Evolutionary conservation across 1,284 basidiomycete genomes (phyloP).

Genomic region (Rhizoctonia solani): DNA sequence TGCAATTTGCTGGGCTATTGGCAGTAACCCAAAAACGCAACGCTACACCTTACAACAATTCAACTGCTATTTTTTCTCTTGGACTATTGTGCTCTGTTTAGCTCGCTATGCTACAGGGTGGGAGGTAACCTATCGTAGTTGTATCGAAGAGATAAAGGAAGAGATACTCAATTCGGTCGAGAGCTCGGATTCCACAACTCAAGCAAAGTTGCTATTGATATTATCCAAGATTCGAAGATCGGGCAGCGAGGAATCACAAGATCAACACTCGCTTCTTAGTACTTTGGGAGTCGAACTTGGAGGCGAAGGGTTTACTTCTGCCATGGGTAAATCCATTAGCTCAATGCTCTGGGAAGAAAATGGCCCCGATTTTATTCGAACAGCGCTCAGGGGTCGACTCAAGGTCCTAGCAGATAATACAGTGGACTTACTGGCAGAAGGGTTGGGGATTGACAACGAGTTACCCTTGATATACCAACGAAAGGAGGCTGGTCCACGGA

Average conservation of each 20-base stretch:
- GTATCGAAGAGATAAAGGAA: neutral
- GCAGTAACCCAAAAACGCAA: neutral
- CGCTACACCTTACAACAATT: conserved; percentile 7
- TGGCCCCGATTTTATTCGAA: neutral
- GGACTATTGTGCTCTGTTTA: neutral
- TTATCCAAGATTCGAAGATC: neutral
- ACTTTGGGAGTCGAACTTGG: neutral
- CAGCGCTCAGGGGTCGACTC: neutral
- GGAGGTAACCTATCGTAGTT: neutral
- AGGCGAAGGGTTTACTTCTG: neutral
- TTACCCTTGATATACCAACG: neutral
- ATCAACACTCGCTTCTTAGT: neutral
- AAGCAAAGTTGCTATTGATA: neutral
- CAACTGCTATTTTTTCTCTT: conserved; percentile 18
- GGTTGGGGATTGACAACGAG: neutral
- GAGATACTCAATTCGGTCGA: neutral
- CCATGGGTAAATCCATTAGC: neutral
- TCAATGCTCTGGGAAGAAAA: neutral
- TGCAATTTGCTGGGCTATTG: neutral
- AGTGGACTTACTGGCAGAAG: neutral
- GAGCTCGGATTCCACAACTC: neutral
- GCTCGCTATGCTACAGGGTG: neutral
- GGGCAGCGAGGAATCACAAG: neutral
- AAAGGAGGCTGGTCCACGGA: neutral
- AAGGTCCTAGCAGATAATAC: neutral